Percentiles rank a stretch among this genome's conserved stretches.
Evolutionary conservation across 768 basidiomycete genomes (phyloP).

Genomic region (Hortiboletus flavorubellus): DNA sequence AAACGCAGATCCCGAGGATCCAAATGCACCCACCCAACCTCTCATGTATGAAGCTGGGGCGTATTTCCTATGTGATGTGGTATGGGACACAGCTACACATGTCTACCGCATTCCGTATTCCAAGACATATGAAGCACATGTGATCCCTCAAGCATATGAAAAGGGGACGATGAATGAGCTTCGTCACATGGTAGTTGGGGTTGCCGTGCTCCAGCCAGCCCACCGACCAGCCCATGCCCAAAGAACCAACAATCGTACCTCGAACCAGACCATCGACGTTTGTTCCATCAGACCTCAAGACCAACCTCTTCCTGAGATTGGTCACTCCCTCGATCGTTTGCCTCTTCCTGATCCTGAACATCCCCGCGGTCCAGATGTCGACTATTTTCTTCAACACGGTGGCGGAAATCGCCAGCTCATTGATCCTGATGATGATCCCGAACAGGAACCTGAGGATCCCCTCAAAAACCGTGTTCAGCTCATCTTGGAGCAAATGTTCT

Average conservation of each 20-base stretch:
- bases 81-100: background rate
- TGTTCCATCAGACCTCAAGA: background rate
- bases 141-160: background rate
- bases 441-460: background rate
- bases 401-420: background rate
- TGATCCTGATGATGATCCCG: background rate
- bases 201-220: background rate
- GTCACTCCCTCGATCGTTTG: background rate
- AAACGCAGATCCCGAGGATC: background rate
- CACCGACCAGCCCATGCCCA: background rate
- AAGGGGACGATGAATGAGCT: background rate
- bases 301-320: background rate
- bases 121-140: background rate
- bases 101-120: background rate
- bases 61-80: constrained; percentile 3
- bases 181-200: background rate
- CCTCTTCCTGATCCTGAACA: background rate
- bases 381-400: background rate
- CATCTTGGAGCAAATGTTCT: background rate
- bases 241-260: background rate
- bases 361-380: constrained; percentile 3
- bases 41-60: constrained; percentile 8
- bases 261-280: background rate
- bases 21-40: background rate
- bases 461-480: background rate